These are phyloP conservation scores for Suillus sp. DNA, from an alignment of 768 basidiomycete species.

Conservation along the genomic window DNA sequence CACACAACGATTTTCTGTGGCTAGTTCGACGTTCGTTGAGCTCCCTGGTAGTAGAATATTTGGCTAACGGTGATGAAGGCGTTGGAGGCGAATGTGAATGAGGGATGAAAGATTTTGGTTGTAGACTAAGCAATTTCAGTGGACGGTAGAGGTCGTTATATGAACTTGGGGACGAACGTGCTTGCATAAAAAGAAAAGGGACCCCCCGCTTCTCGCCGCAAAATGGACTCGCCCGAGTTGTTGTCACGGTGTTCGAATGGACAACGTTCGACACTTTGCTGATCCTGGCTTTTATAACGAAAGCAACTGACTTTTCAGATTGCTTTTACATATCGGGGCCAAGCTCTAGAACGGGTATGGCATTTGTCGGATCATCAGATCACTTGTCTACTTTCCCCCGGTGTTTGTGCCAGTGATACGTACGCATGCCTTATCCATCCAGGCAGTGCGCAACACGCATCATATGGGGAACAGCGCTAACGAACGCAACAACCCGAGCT, in stretches of 20 bases:
- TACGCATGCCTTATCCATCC: neutral
- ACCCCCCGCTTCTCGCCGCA: slow-evolving; percentile 14
- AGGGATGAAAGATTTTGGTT: slow-evolving; percentile 3
- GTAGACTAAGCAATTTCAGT: slow-evolving; percentile 10
- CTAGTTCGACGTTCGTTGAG: slow-evolving; percentile 16
- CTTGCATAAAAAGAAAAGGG: slow-evolving; percentile 31
- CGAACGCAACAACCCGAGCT: slow-evolving; percentile 18
- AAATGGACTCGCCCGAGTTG: neutral
- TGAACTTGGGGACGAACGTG: slow-evolving; percentile 35
- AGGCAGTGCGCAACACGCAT: neutral
- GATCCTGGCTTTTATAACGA: slow-evolving; percentile 34
- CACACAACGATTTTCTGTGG: slow-evolving; percentile 28
- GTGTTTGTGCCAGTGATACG: neutral
- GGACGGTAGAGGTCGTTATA: slow-evolving; percentile 24
- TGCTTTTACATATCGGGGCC: slow-evolving; percentile 34
- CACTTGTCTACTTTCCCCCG: slow-evolving; percentile 19
- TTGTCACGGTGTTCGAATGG: slow-evolving; percentile 12
- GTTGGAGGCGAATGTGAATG: slow-evolving; percentile 15
- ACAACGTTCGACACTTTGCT: slow-evolving; percentile 14
- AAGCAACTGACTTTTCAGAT: slow-evolving; percentile 22
- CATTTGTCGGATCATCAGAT: slow-evolving; percentile 14
- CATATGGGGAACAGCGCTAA: slow-evolving; percentile 3
- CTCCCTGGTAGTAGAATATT: slow-evolving; percentile 13
- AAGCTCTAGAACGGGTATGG: slow-evolving; percentile 12
- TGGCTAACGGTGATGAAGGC: slow-evolving; percentile 28